These are phyloP conservation scores for Bidens hawaiensis DNA, from an alignment of 140 eudicot species.

Conservation along the genomic window DNA sequence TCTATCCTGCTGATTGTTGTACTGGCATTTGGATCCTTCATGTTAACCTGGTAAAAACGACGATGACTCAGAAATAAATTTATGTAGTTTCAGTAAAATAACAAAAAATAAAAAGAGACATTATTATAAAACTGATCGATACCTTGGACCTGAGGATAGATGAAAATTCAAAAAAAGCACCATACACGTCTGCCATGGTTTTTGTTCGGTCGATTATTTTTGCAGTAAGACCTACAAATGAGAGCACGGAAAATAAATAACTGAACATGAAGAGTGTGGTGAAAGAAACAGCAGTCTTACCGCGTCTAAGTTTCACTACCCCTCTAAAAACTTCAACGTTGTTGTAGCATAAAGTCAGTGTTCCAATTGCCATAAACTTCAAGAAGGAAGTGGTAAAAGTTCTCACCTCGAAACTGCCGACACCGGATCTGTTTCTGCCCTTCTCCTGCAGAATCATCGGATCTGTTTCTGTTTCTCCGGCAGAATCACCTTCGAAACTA, in stretches of 20 bases:
- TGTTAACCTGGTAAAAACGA: slow-evolving; percentile 24
- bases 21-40: slow-evolving; percentile 26
- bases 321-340: slow-evolving; percentile 85
- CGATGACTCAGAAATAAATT: neutral
- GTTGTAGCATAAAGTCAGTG: slow-evolving; percentile 85
- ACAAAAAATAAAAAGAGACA: too few relatives aligned
- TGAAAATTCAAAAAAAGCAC: slow-evolving; percentile 78
- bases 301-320: slow-evolving; percentile 95
- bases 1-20: slow-evolving; percentile 30
- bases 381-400: too few relatives aligned
- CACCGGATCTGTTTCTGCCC: too few relatives aligned
- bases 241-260: neutral
- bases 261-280: too few relatives aligned
- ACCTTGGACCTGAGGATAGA: slow-evolving; percentile 76
- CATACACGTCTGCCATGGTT: slow-evolving; percentile 78
- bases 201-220: slow-evolving; percentile 75
- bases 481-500: too few relatives aligned
- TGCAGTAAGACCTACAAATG: slow-evolving; percentile 75
- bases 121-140: neutral
- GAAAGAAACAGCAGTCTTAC: slow-evolving; percentile 46
- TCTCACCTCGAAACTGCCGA: too few relatives aligned
- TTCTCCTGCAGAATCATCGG: too few relatives aligned
- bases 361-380: slow-evolving; percentile 99
- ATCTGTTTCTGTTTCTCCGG: too few relatives aligned
- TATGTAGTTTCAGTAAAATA: neutral